Base-by-base conservation (phyloP, 495 filamentous ascomycete genomes). In the Platismatia glauca region DNA sequence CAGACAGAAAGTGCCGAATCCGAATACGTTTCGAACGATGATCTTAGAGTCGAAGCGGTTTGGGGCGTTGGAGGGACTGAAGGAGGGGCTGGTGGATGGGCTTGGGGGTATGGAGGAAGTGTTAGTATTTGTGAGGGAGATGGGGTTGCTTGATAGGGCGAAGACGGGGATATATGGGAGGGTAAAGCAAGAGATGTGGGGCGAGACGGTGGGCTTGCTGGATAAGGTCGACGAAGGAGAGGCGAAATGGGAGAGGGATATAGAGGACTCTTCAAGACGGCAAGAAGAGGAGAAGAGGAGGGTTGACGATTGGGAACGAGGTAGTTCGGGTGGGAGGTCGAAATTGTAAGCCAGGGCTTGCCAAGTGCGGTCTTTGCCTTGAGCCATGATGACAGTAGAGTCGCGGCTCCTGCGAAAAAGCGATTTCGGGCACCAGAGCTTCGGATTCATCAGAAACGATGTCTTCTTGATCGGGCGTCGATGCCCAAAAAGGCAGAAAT, bases 101-200 rank as follows among this genome's bases (percentile, higher is more conserved):
- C 39, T 89, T 3, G 89, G 88, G 0, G 86, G 82, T 5, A 41
- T 87, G 43, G 79, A 85, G 24, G 86, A 86, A 53, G 77, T 74
- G 34, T 39, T 89, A 37, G 67, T 58, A 13, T 75, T 91, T 48
- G 74, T 90, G 11, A 65, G 69, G 20, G 78, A 85, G 55, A 74
- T 79, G 60, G 77, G 77, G 34, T 64, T 92, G 67, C 72, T 77
- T 43, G 77, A 74, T 12, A 89, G 89, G 75, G 81, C 75, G 0
- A 71, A 76, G 57, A 85, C 77, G 24, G 83, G 83, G 18, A 81
- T 85, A 35, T 91, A 88, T 72, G 84, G 87, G 8, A 58, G 74
- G 34, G 71, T 91, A 72, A 91, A 90, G 75, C 71, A 74, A 62
- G 87, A 90, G 71, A 89, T 90, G 85, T 90, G 85, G 69, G 71